These are phyloP conservation scores for Coprinellus micaceus DNA, from an alignment of 768 basidiomycete genomes.

Conservation along the genomic window DNA sequence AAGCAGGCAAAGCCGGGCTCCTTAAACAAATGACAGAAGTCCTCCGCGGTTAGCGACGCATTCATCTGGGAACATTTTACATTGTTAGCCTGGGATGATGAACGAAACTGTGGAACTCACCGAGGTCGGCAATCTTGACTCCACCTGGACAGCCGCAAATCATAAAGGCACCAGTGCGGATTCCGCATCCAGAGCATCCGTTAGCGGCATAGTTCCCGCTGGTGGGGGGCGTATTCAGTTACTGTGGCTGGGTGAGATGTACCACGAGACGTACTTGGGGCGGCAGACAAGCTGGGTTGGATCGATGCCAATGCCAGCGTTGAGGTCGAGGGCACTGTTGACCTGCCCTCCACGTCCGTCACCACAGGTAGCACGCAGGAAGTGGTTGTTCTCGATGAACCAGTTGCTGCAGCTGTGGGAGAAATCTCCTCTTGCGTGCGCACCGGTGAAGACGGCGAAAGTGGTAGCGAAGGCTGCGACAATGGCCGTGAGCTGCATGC, in stretches of 20 bases:
- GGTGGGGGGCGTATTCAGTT: too few species aligned
- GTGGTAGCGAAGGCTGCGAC: not conserved
- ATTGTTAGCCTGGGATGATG: too few species aligned
- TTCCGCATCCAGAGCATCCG: slow-evolving; percentile 8
- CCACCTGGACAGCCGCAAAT: slow-evolving; percentile 8
- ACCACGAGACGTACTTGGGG: slow-evolving; percentile 3
- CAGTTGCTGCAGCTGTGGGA: not conserved
- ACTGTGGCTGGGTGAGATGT: too few species aligned
- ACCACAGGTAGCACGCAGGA: slow-evolving; percentile 1
- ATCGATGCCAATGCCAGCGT: slow-evolving; percentile 10
- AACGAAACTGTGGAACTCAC: not conserved
- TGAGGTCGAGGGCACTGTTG: slow-evolving; percentile 3
- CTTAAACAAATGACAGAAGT: too few species aligned
- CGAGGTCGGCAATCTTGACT: slow-evolving; percentile 8
- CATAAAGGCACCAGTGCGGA: slow-evolving; percentile 7
- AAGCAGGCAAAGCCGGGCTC: too few species aligned
- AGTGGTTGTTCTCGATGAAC: slow-evolving; percentile 5
- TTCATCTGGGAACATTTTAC: too few species aligned
- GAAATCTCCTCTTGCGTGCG: not conserved
- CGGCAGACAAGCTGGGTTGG: slow-evolving; percentile 4
- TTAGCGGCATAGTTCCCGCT: slow-evolving; percentile 10
- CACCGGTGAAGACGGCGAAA: not conserved
- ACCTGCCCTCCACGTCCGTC: not conserved
- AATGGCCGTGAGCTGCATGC: not conserved
- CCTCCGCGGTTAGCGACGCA: too few species aligned